Conservation (phyloP, 495 filamentous ascomycete species). For the Amphirosellinia nigrospora region DNA sequence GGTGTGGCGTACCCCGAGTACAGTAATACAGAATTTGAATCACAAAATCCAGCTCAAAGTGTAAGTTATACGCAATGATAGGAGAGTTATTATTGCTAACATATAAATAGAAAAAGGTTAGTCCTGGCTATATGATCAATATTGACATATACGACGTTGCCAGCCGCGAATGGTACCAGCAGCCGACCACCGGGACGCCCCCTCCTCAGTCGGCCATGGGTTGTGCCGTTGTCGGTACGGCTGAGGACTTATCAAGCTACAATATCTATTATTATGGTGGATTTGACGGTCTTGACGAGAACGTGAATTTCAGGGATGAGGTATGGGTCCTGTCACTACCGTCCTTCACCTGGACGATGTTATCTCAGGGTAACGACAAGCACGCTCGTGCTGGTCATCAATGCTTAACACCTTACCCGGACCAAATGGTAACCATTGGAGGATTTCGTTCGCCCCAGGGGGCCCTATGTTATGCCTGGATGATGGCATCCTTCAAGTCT, state of each 20-base stretch:
- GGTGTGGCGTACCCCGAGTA: slow-evolving; percentile 65
- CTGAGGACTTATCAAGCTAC: slow-evolving; percentile 65
- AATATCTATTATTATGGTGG: slow-evolving; percentile 83
- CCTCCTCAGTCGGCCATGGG: slow-evolving; percentile 62
- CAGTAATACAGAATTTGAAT: slow-evolving; percentile 31
- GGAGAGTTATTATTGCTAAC: background rate
- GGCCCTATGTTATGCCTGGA: slow-evolving; percentile 55
- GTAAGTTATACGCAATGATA: slow-evolving; percentile 36
- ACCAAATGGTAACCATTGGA: slow-evolving; percentile 77
- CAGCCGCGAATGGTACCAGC: slow-evolving; percentile 63
- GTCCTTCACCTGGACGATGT: slow-evolving; percentile 76
- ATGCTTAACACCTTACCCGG: slow-evolving; percentile 71
- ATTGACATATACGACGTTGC: slow-evolving; percentile 74
- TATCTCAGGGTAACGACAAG: slow-evolving; percentile 52
- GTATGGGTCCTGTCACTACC: slow-evolving; percentile 78
- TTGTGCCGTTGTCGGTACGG: slow-evolving; percentile 69
- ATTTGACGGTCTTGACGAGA: slow-evolving; percentile 56
- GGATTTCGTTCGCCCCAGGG: slow-evolving; percentile 47
- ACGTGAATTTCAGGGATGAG: slow-evolving; percentile 59
- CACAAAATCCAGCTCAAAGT: slow-evolving; percentile 49
- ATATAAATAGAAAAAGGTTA: slow-evolving; percentile 44
- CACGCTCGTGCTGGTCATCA: slow-evolving; percentile 67
- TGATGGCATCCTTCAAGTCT: slow-evolving; percentile 62
- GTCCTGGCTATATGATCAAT: slow-evolving; percentile 66
- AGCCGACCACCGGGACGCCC: slow-evolving; percentile 65